Conservation (phyloP, 106 monocot species). For the Dendrobium nobile region DNA sequence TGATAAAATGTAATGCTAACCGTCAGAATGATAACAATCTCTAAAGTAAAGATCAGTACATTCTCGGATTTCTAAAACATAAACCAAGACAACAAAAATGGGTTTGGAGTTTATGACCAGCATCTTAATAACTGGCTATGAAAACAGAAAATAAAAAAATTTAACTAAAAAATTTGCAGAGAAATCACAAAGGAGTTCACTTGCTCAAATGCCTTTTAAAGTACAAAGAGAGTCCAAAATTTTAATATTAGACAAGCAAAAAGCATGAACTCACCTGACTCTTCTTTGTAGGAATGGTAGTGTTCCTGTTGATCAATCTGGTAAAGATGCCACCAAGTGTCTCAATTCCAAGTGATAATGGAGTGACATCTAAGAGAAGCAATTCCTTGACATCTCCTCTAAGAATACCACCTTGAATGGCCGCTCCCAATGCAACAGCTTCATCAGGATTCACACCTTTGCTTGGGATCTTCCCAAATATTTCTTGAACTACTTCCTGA, state of each 20-base stretch:
- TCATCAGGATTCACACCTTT: conserved; percentile 94
- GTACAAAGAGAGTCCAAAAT: background rate
- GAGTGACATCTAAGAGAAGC: conserved; percentile 65
- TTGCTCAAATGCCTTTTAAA: background rate
- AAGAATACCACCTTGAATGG: conserved; percentile 76
- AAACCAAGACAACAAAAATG: no score
- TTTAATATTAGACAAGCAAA: no score
- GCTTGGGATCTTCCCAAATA: conserved; percentile 74
- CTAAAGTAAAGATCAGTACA: no score
- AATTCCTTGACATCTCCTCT: conserved; percentile 82
- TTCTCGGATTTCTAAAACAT: no score
- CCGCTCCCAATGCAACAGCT: conserved; percentile 80
- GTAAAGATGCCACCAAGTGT: conserved; percentile 75
- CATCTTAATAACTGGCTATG: background rate
- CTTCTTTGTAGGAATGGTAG: conserved; percentile 71
- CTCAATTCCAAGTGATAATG: conserved; percentile 63
- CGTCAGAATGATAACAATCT: no score
- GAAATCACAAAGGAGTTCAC: background rate
- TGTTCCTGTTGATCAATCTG: conserved; percentile 62
- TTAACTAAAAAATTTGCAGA: background rate
- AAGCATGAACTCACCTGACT: conserved; percentile 42
- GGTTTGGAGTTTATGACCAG: background rate
- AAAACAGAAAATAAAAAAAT: background rate
- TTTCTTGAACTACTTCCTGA: conserved; percentile 60
- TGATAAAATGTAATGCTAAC: no score